Conservation (phyloP, 768 basidiomycete species). For the Butyriboletus loyo region DNA sequence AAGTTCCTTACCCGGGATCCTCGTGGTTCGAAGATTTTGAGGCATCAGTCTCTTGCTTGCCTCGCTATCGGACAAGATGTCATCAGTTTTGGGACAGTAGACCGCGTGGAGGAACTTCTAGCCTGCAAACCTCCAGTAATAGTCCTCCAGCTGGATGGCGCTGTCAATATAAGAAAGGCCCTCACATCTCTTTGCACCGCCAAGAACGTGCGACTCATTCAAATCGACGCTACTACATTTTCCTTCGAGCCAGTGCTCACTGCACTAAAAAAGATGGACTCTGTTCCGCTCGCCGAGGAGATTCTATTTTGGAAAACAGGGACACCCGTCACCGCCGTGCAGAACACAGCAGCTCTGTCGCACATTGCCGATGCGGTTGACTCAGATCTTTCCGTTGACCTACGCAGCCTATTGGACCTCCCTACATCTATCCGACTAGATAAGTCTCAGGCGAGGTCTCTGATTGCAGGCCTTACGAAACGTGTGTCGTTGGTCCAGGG, state of each 20-base stretch:
- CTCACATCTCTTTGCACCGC: slow-evolving; percentile 37
- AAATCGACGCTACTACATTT: slow-evolving; percentile 58
- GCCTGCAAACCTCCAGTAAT: slow-evolving; percentile 46
- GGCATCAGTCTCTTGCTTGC: slow-evolving; percentile 53
- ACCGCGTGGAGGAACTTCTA: slow-evolving; percentile 54
- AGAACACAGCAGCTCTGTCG: slow-evolving; percentile 1
- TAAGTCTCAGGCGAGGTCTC: slow-evolving; percentile 41
- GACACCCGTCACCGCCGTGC: background rate
- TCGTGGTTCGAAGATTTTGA: slow-evolving; percentile 36
- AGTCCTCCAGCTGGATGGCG: slow-evolving; percentile 51
- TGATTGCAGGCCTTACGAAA: slow-evolving; percentile 52
- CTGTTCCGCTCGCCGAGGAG: slow-evolving; percentile 48
- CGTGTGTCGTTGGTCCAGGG: slow-evolving; percentile 64
- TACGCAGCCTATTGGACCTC: slow-evolving; percentile 36
- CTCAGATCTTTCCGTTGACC: slow-evolving; percentile 35
- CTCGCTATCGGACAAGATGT: slow-evolving; percentile 46
- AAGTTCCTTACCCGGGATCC: slow-evolving; percentile 34
- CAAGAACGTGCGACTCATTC: slow-evolving; percentile 42
- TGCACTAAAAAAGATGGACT: slow-evolving; percentile 40
- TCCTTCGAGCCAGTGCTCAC: slow-evolving; percentile 60
- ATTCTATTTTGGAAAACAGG: slow-evolving; percentile 50
- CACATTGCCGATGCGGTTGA: slow-evolving; percentile 23
- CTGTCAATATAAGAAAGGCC: slow-evolving; percentile 33
- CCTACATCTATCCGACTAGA: slow-evolving; percentile 46
- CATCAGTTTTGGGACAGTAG: slow-evolving; percentile 51